Evolutionary conservation across 371 early-diverging fungal species (phyloP), one percentile per base, ranked within the genome.

Genomic region (Saksenaea oblongispora): DNA sequence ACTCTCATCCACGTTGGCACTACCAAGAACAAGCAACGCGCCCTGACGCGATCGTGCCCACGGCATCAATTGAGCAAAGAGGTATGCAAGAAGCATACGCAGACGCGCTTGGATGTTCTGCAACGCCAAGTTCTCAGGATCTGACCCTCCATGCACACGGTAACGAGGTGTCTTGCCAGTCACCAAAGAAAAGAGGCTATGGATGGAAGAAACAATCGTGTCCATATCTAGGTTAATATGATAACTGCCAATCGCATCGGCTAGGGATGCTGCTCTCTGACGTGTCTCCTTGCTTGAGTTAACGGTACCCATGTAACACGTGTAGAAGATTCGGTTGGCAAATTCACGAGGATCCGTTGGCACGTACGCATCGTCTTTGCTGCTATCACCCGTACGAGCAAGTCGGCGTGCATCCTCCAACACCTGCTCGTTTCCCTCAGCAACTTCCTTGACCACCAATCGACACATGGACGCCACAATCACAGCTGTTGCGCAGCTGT

Each of bases 71-170:
- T 97, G 96, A 0, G 98, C 98, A 82, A 99, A 91, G 39, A 97
- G 75, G 69, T 99, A 99, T 1, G 96, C 86, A 1, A 98, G 67
- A 15, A 99, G 89, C 99, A 99, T 98, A 36, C 99, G 88, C 27
- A 93, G 79, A 27, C 99, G 89, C 3, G 99, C 98, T 69, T 96
- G 98, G 41, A 99, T 91, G 65, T 99, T 99, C 72, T 99, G 98
- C 65, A 98, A 76, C 0, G 98, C 99, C 66, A 98, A 68, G 66
- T 98, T 98, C 71, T 98, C 99, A 0, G 86, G 76, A 39, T 75
- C 79, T 0, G 90, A 85, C 7, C 98, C 98, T 5, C 98, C 99
- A 64, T 91, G 90, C 0, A 94, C 88, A 22, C 87, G 87, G 74
- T 89, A 98, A 14, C 67, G 68, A 1, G 98, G 98, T 5, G 83